Evolutionary conservation across 208 protist species (phyloP), one percentile per base, ranked within the genome.

Genomic region (Blastocrithidia nonstop): DNA sequence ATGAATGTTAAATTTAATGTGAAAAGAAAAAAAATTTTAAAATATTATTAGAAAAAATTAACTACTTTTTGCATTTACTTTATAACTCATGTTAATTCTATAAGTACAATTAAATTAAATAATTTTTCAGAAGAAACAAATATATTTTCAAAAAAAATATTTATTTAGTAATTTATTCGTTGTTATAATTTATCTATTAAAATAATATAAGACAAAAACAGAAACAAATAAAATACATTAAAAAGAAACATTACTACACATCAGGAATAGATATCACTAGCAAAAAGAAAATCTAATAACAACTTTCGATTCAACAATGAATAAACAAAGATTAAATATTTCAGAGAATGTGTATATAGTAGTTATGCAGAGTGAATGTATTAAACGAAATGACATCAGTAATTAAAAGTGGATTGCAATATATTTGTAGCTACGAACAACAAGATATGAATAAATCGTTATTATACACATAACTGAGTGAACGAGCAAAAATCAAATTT

Each of bases 211-310:
- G 31, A 51, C 26, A 19, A 25, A 13, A 44, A 9, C 16, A 26
- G 43, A 39, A 51, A 21, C 26, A 51, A 26, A 41, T 25, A 21
- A 41, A 41, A 51, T 37, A 37, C 23, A 19, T 13, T 27, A 22
- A 38, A 39, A 0, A 11, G 24, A 15, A 38, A 45, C 13, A 35
- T 2, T 29, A 45, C 24, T 45, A 45, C 4, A 4, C 23, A 27
- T 1, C 23, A 42, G n/a, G 28, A 41, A 29, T 7, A 6, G 28
- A 13, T 13, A 42, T 42, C 25, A 41, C 28, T 11, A 42, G 15
- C 28, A 42, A 19, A 9, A 42, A 42, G 28, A 41, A 40, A 9
- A 39, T 51, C 26, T 41, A 51, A 26, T 51, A 51, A 9, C 11
- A 51, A 41, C 21, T 31, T 19, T 9, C 21, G 16, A 40, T 24